These are phyloP conservation scores for Fragilaria crotonensis DNA, from an alignment of 108 stramenopile genomes.

Conservation along the genomic window DNA sequence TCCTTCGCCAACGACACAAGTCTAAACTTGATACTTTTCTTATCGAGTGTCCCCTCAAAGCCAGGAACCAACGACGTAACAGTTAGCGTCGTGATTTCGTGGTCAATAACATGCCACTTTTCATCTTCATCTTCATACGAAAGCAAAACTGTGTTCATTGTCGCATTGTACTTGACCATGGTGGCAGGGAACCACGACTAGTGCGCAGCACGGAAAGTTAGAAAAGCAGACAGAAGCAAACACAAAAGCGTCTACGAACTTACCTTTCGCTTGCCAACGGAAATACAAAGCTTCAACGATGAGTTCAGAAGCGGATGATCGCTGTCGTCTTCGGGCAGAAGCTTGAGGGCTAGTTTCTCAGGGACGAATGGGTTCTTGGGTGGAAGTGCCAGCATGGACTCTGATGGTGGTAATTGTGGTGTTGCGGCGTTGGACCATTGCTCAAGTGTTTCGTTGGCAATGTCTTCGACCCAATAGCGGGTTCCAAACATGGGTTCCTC, in stretches of 20 bases:
- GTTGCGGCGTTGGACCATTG: constrained; percentile 29
- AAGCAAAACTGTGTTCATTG: constrained; percentile 44
- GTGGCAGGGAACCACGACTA: constrained; percentile 68
- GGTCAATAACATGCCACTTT: constrained; percentile 68
- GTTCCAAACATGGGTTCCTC: constrained; percentile 61
- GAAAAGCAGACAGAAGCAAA: constrained; percentile 1
- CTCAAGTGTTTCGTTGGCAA: constrained; percentile 27
- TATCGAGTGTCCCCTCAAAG: constrained; percentile 68
- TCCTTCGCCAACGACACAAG: constrained; percentile 56
- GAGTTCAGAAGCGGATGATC: constrained; percentile 68
- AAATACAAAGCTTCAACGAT: constrained; percentile 67
- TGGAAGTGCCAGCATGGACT: constrained; percentile 48
- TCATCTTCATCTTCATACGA: constrained; percentile 76
- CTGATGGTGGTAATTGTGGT: constrained; percentile 42
- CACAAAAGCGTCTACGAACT: not conserved
- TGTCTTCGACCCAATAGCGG: constrained; percentile 36
- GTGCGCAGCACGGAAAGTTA: not conserved
- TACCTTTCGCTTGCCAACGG: constrained; percentile 59
- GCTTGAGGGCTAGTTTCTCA: constrained; percentile 54
- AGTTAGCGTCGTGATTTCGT: constrained; percentile 13
- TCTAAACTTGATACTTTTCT: constrained; percentile 53
- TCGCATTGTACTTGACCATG: constrained; percentile 52
- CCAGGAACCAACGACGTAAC: constrained; percentile 25
- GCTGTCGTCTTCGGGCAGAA: constrained; percentile 57
- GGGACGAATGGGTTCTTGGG: constrained; percentile 73